Evolutionary conservation across 257 asterid genomes (phyloP).

Genomic region (Forsythia suspensa): DNA sequence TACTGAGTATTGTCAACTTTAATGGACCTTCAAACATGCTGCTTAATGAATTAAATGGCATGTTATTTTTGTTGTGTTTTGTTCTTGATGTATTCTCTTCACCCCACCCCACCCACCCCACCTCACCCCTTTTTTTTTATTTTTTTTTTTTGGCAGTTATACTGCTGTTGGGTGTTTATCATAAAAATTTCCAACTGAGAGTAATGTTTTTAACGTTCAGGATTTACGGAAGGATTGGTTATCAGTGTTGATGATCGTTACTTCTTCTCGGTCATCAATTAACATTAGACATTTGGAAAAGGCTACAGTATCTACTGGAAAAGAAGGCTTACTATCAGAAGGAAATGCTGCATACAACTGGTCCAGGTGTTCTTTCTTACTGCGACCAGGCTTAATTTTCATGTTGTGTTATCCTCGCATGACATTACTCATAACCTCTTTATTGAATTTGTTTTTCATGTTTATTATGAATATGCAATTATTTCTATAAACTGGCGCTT

Average conservation of each 20-base stretch:
- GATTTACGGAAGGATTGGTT: slow-evolving; percentile 94
- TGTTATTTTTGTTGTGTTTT: not conserved
- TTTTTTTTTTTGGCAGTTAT: slow-evolving; percentile 12
- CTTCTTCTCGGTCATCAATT: slow-evolving; percentile 97
- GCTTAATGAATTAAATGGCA: slow-evolving; percentile 16
- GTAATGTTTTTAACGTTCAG: slow-evolving; percentile 42
- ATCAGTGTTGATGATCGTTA: slow-evolving; percentile 87
- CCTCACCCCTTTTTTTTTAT: not conserved
- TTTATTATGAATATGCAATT: not conserved
- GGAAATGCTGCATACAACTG: slow-evolving; percentile 98
- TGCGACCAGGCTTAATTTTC: slow-evolving; percentile 16
- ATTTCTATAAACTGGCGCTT: not conserved
- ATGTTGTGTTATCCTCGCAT: not conserved
- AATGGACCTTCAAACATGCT: slow-evolving; percentile 14
- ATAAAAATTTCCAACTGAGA: not conserved
- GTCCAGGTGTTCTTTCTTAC: slow-evolving; percentile 69
- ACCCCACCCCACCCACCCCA: not conserved
- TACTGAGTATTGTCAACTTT: slow-evolving; percentile 1
- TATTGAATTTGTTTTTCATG: not conserved
- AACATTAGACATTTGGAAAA: slow-evolving; percentile 96
- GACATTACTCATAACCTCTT: not conserved
- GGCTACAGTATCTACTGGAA: slow-evolving; percentile 98
- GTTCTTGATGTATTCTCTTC: slow-evolving; percentile 7
- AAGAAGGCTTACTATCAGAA: slow-evolving; percentile 94
- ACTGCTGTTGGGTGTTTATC: not conserved